Conservation (phyloP, 2,329 filamentous ascomycete species). For the Colletotrichum ledebouriae region DNA sequence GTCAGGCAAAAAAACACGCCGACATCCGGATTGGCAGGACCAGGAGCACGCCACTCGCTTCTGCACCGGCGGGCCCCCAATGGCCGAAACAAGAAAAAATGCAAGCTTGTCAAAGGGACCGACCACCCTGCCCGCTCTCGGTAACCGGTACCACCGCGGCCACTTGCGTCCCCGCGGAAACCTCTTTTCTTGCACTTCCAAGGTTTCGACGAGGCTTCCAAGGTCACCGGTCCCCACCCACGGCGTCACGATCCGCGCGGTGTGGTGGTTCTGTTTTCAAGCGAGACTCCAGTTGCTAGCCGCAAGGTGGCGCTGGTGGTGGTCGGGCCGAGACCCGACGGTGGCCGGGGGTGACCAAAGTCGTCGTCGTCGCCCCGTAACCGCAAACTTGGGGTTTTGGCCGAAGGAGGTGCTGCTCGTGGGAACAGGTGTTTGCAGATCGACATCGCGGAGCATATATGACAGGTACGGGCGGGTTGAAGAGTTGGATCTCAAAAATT, state of each 20-base stretch:
- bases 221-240: not conserved
- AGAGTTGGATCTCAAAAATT: slow-evolving; percentile 9
- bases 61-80: not conserved
- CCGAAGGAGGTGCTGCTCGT: not conserved
- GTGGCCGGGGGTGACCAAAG: no score
- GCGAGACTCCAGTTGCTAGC: slow-evolving; percentile 7
- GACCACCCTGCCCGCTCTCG: not conserved
- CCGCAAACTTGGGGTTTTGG: not conserved
- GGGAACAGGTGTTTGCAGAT: slow-evolving; percentile 23
- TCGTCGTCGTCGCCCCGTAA: no score
- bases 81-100: not conserved
- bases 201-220: not conserved
- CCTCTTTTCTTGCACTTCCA: not conserved
- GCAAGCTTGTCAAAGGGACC: not conserved
- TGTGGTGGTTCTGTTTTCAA: not conserved
- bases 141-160: not conserved
- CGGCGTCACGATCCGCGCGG: slow-evolving; percentile 26
- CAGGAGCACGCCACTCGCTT: not conserved
- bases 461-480: not conserved
- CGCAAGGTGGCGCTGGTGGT: not conserved
- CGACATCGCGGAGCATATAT: slow-evolving; percentile 5
- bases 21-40: not conserved
- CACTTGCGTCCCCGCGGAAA: not conserved
- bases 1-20: not conserved
- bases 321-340: not conserved